These are phyloP conservation scores for Tripterygium wilfordii DNA, from an alignment of 177 flowering plant genomes.

Conservation along the genomic window DNA sequence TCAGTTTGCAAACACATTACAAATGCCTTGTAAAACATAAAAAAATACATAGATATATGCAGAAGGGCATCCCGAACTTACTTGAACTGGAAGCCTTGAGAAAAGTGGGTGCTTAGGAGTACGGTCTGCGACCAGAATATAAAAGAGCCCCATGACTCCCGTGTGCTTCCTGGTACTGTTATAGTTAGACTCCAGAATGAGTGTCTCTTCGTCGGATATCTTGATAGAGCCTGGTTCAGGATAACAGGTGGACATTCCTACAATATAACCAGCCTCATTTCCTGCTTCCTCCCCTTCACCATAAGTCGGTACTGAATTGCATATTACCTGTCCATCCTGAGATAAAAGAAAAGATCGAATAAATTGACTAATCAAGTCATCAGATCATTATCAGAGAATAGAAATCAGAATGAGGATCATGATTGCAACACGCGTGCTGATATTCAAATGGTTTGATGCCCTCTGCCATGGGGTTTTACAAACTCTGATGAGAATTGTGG, in stretches of 20 bases:
- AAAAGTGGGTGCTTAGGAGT: conserved; percentile 3
- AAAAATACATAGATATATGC: no score
- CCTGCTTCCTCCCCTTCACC: conserved; percentile 70
- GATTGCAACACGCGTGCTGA: no score
- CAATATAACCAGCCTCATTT: conserved; percentile 77
- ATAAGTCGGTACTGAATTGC: conserved; percentile 67
- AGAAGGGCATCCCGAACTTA: no score
- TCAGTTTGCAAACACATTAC: no score
- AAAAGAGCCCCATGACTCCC: conserved; percentile 92
- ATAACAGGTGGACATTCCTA: conserved; percentile 90
- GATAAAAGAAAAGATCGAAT: background rate
- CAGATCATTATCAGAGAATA: background rate
- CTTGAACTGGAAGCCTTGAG: conserved; percentile 13
- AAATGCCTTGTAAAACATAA: no score
- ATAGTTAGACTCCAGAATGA: conserved; percentile 65
- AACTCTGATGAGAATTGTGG: no score
- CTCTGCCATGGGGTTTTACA: no score
- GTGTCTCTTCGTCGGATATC: conserved; percentile 54
- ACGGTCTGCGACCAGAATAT: conserved; percentile 44
- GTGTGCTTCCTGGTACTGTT: conserved; percentile 48
- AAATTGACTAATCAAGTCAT: background rate
- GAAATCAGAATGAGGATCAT: background rate
- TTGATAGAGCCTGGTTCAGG: conserved; percentile 70
- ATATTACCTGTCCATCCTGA: conserved; percentile 75
- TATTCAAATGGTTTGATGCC: no score